Base-by-base conservation (phyloP, 768 basidiomycete species). In the Hygrocybe punicea region DNA sequence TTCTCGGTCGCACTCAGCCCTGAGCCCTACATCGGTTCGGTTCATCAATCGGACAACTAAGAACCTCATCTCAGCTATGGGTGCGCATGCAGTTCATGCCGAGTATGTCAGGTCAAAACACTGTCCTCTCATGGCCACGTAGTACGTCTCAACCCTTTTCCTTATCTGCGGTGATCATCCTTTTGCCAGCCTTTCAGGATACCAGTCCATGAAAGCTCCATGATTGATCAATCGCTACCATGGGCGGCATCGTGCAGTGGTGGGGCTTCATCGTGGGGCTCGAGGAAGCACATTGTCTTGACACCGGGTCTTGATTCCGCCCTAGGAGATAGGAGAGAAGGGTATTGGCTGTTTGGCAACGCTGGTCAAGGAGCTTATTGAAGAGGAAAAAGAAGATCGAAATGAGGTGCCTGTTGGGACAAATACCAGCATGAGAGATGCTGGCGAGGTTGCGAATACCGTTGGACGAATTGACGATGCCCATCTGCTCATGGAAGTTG, bases 231-330 rank as follows among this genome's bases (percentile, higher is more conserved):
- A 88, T 95, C 59, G 87, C n/a, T n/a, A n/a, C 91, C 0, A 77
- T 94, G 65, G 91, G 94, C 59, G 95, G 91, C 67, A 89, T 94
- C 65, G 71, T 84, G 19, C 78, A 84, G 51, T 97, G 94, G 93
- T 80, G 81, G 47, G 77, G 79, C 35, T 74, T 90, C 57, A 85
- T 85, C 0, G 78, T 82, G 11, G 85, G 81, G 1, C 69, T 78
- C 16, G 82, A 84, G 51, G 85, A 85, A n/a, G 55, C 92, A 92
- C 69, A 82, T 85, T 58, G 64, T 76, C 24, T 92, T 88, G 60
- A 85, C 89, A 1, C 76, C 78, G 0, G 85, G 85, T 10, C 88
- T 42, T 85, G 92, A 65, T 90, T 88, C 65, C 76, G 75, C 36
- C 62, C 65, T n/a, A n/a, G n/a, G n/a, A n/a, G n/a, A n/a, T 83